Evolutionary conservation across 331 rosid species (phyloP).

Genomic region (Acacia pycnantha): DNA sequence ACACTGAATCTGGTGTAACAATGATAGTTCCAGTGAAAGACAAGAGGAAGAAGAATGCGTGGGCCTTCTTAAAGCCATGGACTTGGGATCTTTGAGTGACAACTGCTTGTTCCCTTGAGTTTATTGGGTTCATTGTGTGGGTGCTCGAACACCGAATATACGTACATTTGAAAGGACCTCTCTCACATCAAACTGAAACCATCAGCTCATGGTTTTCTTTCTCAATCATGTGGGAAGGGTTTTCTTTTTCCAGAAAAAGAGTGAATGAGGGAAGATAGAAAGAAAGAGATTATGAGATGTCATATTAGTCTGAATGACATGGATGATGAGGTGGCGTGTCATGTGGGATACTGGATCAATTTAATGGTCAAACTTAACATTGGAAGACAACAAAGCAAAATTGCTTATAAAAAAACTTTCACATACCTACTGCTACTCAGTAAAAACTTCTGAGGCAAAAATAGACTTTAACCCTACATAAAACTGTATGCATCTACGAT

Average conservation of each 20-base stretch:
- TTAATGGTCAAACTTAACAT: no score
- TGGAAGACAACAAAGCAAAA: no score
- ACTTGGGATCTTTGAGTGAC: constrained; percentile 54
- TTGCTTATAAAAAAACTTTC: no score
- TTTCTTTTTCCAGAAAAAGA: constrained; percentile 29
- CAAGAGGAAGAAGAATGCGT: constrained; percentile 31
- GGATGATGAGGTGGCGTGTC: no score
- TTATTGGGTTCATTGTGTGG: constrained; percentile 53
- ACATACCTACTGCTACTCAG: no score
- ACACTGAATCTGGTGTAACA: constrained; percentile 54
- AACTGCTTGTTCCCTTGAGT: constrained; percentile 34
- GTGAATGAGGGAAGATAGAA: no score
- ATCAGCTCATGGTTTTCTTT: constrained; percentile 57
- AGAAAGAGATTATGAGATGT: no score
- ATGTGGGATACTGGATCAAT: no score
- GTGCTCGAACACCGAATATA: constrained; percentile 55
- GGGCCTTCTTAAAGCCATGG: constrained; percentile 60
- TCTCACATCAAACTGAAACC: constrained; percentile 43
- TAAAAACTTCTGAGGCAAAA: no score
- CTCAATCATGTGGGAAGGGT: constrained; percentile 44
- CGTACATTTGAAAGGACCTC: constrained; percentile 43
- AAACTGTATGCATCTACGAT: no score
- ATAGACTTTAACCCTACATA: no score
- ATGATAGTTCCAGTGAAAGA: constrained; percentile 59
- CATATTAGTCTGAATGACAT: no score